Evolutionary conservation across 495 filamentous ascomycete species (phyloP), one percentile per base, ranked within the genome.

Genomic region (Podospora pseudocomata): DNA sequence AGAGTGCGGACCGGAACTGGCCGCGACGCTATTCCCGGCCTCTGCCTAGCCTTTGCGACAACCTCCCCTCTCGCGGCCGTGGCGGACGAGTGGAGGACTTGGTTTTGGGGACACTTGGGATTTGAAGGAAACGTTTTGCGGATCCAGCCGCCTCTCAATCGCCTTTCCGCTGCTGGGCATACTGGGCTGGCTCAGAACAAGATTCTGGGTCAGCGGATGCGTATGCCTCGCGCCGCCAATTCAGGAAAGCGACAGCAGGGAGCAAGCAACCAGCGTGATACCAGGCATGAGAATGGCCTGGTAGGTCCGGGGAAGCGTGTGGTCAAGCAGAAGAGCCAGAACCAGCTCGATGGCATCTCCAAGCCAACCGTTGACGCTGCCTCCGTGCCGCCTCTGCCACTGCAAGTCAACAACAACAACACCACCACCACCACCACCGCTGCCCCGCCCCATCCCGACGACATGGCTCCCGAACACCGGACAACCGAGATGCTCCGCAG

Each of bases 281-380:
- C 88, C 76, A 87, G 90, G 75, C 89, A 94, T 79, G 93, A 97
- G 81, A 93, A 90, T 89, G 93, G 93, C 73, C 81, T 92, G 72
- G 90, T 91, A 82, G 88, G 88, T 72, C 90, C 93, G 65, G 91
- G 91, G 71, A 94, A 92, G 88, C 90, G 91, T 82, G 84, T 95
- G 70, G 71, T 77, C 64, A 84, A 79, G 75, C 79, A 78, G 69
- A 83, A 80, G 78, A 83, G 81, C 70, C 81, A 81, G 75, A 75
- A 68, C 67, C 80, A 82, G 77, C 73, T 80, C 79, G 76, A 80
- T 75, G 71, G 68, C 64, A 65, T 68, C 65, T 49, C 68, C 68
- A 70, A 60, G 69, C 70, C 72, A 63, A 65, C 70, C 66, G 70
- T 70, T 67, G 77, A 77, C 70, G 64, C 71, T 69, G 72, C 76